Base-by-base conservation (phyloP, 148 eudicot species). In the Heliamphora exappendiculata region DNA sequence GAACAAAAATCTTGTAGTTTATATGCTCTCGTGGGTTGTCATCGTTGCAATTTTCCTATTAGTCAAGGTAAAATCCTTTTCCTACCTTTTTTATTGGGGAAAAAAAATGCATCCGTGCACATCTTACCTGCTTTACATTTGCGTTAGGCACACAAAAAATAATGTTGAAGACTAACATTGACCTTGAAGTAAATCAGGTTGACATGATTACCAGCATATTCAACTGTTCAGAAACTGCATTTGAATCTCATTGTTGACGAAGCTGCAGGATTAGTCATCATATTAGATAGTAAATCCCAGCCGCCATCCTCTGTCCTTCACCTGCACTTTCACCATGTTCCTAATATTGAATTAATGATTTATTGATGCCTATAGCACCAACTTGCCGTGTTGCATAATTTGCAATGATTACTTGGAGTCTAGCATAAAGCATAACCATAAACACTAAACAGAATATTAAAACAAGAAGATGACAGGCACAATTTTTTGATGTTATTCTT, bases 21-120 rank as follows among this genome's bases (percentile, higher is more conserved):
- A 94, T 60, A 90, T 92, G 80, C 88, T 94, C 81, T 94, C 98
- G 0, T 94, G 98, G 97, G 85, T 92, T 64, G 98, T 92, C 29
- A 89, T 94, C 28, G 85, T 85, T 10, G 83, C 85, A 26, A 84
- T 92, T 65, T 94, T 94, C 87, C 49, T 92, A n/a, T 60, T 94
- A 70, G 86, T 90, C 84, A 89, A 92, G 98, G 96, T 93, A 89
- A 78, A 14, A n/a, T 65, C 77, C 33, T 71, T 47, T 51, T 47
- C 47, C 49, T 78, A 41, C 53, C 53, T 28, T 24, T 17, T 47
- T 44, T 12, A 17, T 31, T 49, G 57, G 22, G 75, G n/a, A n/a
- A n/a, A 66, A 67, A 24, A 39, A 36, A 26, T 9, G 41, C 47
- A 28, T 49, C 11, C 42, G 12, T 73, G 37, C n/a, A 41, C 24